phyloP scores from a whole-genome alignment of 1,284 basidiomycete species.

The Termitomyces sp. region DNA sequence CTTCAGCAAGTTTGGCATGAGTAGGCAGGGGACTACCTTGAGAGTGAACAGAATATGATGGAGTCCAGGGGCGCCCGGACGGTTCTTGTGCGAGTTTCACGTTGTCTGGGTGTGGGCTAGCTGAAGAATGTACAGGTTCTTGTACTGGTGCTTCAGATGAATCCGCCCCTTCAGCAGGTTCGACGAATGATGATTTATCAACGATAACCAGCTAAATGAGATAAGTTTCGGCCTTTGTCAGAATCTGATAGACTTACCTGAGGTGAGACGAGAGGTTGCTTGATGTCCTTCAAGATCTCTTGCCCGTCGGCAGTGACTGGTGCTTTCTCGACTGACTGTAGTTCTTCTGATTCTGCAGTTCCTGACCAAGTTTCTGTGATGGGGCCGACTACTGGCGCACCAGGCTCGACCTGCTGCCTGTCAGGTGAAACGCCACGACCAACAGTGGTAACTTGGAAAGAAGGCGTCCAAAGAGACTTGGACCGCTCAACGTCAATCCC shows the following conservation, averaged over 20 bases:
- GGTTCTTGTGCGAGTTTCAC: constrained; percentile 7
- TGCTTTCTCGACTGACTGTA: not conserved
- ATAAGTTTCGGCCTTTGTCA: not conserved
- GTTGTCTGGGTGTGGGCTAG: constrained; percentile 15
- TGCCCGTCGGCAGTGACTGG: not conserved
- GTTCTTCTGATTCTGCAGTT: not conserved
- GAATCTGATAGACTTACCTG: constrained; percentile 8
- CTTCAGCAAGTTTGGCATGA: constrained; percentile 9
- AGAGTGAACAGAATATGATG: constrained; percentile 27
- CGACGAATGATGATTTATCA: constrained; percentile 12
- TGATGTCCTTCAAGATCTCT: constrained; percentile 10
- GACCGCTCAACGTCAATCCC: constrained; percentile 13
- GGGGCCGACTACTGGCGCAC: not conserved
- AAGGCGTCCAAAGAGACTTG: constrained; percentile 18
- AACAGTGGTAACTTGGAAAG: constrained; percentile 16
- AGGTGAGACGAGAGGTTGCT: not conserved
- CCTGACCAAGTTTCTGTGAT: not conserved
- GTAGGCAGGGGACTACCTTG: constrained; percentile 22
- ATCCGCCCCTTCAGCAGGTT: not conserved
- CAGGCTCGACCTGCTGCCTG: not conserved
- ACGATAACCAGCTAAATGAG: constrained; percentile 6
- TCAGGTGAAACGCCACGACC: constrained; percentile 12
- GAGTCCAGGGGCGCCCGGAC: constrained; percentile 23
- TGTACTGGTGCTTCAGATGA: not conserved
- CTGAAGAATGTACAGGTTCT: constrained; percentile 21